Percentiles rank a stretch among this genome's conserved stretches.
These are phyloP conservation scores for Dendrobium catenatum DNA, from an alignment of 106 monocot species.

Conservation along the genomic window DNA sequence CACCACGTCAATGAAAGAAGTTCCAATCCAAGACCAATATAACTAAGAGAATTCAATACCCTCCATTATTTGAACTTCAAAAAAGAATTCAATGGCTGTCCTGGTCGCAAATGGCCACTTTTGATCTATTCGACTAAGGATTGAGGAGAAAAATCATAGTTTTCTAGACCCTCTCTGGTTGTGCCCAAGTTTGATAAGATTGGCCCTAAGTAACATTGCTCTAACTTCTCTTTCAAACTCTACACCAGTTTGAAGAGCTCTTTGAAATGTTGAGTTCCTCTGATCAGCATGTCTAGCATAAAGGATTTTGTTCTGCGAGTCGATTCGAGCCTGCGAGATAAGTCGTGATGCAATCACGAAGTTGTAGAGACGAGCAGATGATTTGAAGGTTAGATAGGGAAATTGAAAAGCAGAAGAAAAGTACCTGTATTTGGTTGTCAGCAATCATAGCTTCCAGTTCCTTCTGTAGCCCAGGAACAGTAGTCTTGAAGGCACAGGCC, in stretches of 20 bases:
- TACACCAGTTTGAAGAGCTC: conserved; percentile 63
- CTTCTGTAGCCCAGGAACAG: conserved; percentile 66
- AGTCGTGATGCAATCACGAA: not conserved
- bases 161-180: conserved; percentile 36
- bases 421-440: conserved; percentile 78
- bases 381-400: no score
- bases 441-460: conserved; percentile 94
- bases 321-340: conserved; percentile 71
- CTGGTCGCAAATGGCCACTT: not conserved
- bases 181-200: conserved; percentile 71
- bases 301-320: conserved; percentile 90
- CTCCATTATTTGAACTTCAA: not conserved
- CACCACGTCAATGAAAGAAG: no score
- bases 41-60: not conserved
- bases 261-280: conserved; percentile 83
- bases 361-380: no score
- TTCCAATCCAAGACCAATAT: not conserved
- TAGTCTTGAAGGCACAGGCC: conserved; percentile 90
- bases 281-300: conserved; percentile 94
- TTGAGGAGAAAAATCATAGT: conserved; percentile 16
- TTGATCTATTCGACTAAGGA: not conserved
- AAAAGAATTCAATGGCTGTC: not conserved
- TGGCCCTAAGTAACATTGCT: conserved; percentile 75
- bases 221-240: conserved; percentile 86
- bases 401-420: not conserved